phyloP scores from a whole-genome alignment of 2,329 filamentous ascomycete species.

The Ampelomyces quisqualis region DNA sequence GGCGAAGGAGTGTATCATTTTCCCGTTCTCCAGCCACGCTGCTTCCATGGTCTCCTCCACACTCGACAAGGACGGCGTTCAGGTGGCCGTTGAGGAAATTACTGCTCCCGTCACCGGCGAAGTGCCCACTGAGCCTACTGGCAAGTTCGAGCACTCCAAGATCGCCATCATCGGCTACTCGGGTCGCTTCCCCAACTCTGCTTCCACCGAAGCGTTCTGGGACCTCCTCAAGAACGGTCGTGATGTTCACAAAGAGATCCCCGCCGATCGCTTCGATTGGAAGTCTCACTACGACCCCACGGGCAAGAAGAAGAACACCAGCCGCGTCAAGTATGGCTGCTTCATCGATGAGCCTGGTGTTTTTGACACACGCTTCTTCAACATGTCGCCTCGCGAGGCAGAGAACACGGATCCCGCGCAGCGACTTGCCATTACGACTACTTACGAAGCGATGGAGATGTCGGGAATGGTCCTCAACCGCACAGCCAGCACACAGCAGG shows the following conservation, averaged over 20 bases:
- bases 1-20: too few species aligned
- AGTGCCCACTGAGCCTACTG: too few species aligned
- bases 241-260: constrained; percentile 69
- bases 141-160: too few species aligned
- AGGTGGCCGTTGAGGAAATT: too few species aligned
- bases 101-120: too few species aligned
- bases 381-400: constrained; percentile 80
- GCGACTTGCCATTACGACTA: constrained; percentile 71
- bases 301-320: constrained; percentile 73
- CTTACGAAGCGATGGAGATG: constrained; percentile 81
- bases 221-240: constrained; percentile 71
- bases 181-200: constrained; percentile 72
- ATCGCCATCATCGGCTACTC: constrained; percentile 84
- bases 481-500: constrained; percentile 64
- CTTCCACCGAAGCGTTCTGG: constrained; percentile 71
- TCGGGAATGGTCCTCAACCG: constrained; percentile 73
- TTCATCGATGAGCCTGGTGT: constrained; percentile 73
- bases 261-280: constrained; percentile 71
- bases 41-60: too few species aligned
- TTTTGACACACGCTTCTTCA: constrained; percentile 83
- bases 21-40: too few species aligned
- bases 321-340: constrained; percentile 73
- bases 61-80: too few species aligned
- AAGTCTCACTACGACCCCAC: constrained; percentile 69
- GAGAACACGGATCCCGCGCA: constrained; percentile 80